Evolutionary conservation across 2,329 filamentous ascomycete species (phyloP).

Genomic region (Xylaria sp.): DNA sequence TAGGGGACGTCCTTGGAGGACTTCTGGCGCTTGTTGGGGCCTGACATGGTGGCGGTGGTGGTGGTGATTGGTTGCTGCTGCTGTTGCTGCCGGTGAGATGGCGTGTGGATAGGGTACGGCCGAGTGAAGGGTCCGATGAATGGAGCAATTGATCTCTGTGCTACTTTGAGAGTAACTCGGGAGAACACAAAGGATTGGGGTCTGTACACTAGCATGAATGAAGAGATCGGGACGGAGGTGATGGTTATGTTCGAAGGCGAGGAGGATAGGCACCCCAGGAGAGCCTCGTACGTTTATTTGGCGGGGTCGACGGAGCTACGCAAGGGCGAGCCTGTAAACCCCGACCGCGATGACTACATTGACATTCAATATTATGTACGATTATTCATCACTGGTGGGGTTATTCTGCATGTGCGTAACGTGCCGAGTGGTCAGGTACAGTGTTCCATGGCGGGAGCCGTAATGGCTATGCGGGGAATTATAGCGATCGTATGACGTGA

Average conservation of each 20-base stretch:
- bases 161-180: neutral
- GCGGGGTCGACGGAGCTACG: neutral
- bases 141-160: neutral
- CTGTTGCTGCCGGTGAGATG: neutral
- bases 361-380: neutral
- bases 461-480: neutral
- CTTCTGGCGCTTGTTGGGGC: conserved; percentile 43
- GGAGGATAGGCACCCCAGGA: neutral
- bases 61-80: too few relatives aligned
- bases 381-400: neutral
- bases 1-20: conserved; percentile 54
- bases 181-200: conserved; percentile 3
- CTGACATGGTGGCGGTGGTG: conserved; percentile 30
- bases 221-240: neutral
- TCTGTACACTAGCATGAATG: conserved; percentile 4
- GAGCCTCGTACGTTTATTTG: too few relatives aligned
- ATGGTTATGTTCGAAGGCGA: neutral
- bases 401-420: neutral
- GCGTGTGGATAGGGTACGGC: neutral
- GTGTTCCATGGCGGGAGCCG: too few relatives aligned
- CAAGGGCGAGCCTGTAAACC: neutral
- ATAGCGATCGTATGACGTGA: conserved; percentile 20
- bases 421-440: too few relatives aligned
- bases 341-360: too few relatives aligned
- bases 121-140: neutral